These are phyloP conservation scores for Hibiscus tridactylites DNA, from an alignment of 345 rosid species.

Conservation along the genomic window DNA sequence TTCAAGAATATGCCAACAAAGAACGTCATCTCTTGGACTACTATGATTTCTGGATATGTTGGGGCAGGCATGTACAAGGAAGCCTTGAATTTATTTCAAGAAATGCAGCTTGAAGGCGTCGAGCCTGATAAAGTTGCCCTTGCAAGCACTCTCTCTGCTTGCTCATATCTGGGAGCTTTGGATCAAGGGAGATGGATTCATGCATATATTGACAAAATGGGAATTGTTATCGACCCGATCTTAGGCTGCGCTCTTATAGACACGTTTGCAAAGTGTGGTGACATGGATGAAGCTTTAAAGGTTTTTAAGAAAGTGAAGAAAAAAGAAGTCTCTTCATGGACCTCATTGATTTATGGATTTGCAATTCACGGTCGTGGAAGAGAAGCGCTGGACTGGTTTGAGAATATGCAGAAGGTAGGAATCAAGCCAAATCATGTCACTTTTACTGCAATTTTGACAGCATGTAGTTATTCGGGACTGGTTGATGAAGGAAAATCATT, in stretches of 20 bases:
- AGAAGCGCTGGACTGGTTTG: conserved; percentile 47
- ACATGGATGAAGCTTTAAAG: conserved; percentile 44
- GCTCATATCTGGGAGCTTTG: conserved; percentile 62
- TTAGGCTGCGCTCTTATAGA: conserved; percentile 50
- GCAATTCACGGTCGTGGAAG: conserved; percentile 57
- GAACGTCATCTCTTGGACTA: conserved; percentile 57
- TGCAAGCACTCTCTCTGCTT: conserved; percentile 51
- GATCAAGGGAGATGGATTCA: conserved; percentile 84
- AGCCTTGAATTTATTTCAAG: conserved; percentile 50
- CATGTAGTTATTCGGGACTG: conserved; percentile 60
- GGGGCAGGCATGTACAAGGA: conserved; percentile 52
- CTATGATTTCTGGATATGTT: conserved; percentile 57
- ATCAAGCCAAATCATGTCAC: conserved; percentile 56
- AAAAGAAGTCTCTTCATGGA: conserved; percentile 48
- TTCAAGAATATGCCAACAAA: conserved; percentile 38
- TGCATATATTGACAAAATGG: conserved; percentile 25
- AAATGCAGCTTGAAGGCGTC: conserved; percentile 55
- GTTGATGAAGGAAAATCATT: conserved; percentile 46
- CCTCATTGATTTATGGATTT: conserved; percentile 54
- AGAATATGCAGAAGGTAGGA: conserved; percentile 47
- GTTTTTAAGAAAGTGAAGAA: conserved; percentile 32
- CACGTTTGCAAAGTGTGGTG: conserved; percentile 73
- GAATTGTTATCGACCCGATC: conserved; percentile 29
- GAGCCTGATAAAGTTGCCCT: conserved; percentile 49
- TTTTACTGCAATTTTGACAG: conserved; percentile 59